Evolutionary conservation across 352 stramenopile genomes (phyloP), one percentile per base, ranked within the genome.

Genomic region (Pythium dissimile): DNA sequence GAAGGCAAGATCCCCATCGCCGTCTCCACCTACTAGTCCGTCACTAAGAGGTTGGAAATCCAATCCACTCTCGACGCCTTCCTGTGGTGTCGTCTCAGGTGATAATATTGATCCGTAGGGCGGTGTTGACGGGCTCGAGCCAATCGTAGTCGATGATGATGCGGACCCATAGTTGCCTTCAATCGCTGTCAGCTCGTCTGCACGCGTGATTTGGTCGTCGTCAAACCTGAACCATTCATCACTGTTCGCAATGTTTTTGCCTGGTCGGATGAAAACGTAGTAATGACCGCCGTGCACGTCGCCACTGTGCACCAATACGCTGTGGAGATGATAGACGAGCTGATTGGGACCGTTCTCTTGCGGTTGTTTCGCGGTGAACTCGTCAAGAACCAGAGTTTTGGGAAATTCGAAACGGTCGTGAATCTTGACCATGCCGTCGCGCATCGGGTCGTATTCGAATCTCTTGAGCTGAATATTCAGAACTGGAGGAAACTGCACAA

Each of bases 401-500:
- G 86, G 81, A 57, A 85, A 95, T 46, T 89, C 84, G 50, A 95
- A 95, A 10, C 86, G 84, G 58, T 95, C 86, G 50, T 95, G 86
- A 50, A 95, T 86, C 67, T 95, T 95, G 18, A 94, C 81, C 86
- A 95, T 95, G 0, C 84, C 79, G 48, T 94, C 86, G 8, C 83
- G 84, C 70, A 94, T 73, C 0, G 84, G 70, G 30, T 95, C 86
- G 60, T 94, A 95, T 55, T 95, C 86, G 54, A 92, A 95, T 12
- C 92, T 75, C 62, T 97, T 97, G 1, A 97, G 72, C 52, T 98
- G 92, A 26, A 98, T 88, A 47, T 94, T 98, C 1, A 97, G 66
- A 24, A 98, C 83, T 0, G 89, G 88, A 5, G 91, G 92, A 34
- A 96, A 92, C 5, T 78, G 67, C 2, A 89, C 37, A 64, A 98